Evolutionary conservation across 2,329 filamentous ascomycete species (phyloP), one percentile per base, ranked within the genome.

Genomic region (Periglandula ipomoeae): DNA sequence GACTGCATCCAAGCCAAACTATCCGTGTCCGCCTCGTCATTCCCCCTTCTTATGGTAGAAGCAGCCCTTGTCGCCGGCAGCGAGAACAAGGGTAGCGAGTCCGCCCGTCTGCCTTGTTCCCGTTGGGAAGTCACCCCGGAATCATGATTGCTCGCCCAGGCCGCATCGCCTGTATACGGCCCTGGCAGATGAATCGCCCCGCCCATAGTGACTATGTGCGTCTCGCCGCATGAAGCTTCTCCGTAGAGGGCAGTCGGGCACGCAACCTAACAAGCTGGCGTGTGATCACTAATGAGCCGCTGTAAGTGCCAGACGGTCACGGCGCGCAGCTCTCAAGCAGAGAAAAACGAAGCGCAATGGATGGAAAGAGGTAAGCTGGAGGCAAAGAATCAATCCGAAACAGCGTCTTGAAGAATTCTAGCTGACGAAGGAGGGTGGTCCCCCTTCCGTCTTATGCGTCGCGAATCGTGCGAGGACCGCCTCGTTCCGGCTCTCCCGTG

Each of bases 71-170:
- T 20, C 5, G 39, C 35, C 19, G 51, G 44, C 24, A 42, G 32
- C n/a, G 41, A 50, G 27, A 42, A 45, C 45, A 49, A 37, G 17
- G 53, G 47, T 35, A 47, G 52, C 34, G 23, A 27, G 13, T 27
- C 41, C 19, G 19, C 32, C 37, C 2, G 11, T 38, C 23, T 32
- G 9, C 15, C 20, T 22, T 11, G 26, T 27, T 5, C 26, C 26
- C 17, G 17, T 19, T 26, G 20, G 15, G 44, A 20, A 11, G 4
- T 17, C 3, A 20, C 23, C n/a, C 17, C 24, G 13, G 26, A 13
- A 13, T 23, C 22, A 5, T 23, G 45, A 23, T 47, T 42, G 24
- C 37, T 17, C 17, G 45, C 45, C 37, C 37, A 42, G n/a, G 45
- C 37, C 19, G 37, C 45, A 41, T 47, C 40, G 20, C 32, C 46